Percentiles rank a stretch among this genome's conserved stretches.
Conservation (phyloP, 2,329 filamentous ascomycete genomes). For the Phyllosticta citribraziliensis region DNA sequence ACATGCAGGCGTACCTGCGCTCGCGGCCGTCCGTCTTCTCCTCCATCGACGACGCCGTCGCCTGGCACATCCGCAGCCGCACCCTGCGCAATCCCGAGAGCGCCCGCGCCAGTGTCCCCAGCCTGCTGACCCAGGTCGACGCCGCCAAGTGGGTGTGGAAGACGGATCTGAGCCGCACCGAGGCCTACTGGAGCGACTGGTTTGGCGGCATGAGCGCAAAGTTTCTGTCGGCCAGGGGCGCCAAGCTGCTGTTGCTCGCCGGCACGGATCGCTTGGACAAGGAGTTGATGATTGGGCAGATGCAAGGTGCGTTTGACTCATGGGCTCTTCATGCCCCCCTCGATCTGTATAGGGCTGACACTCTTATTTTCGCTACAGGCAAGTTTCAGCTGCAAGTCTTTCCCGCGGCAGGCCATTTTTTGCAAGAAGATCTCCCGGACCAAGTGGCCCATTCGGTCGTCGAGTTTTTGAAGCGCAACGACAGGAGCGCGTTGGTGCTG, state of each 20-base stretch:
- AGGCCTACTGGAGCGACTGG: constrained; percentile 92
- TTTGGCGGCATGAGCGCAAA: constrained; percentile 80
- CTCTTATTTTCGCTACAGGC: constrained; percentile 37
- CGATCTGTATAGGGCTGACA: background rate
- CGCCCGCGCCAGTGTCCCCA: constrained; percentile 81
- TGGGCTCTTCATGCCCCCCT: background rate
- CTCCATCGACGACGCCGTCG: constrained; percentile 69
- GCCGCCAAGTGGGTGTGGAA: constrained; percentile 62
- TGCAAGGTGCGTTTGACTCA: constrained; percentile 61
- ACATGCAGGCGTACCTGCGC: constrained; percentile 86
- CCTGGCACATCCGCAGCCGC: constrained; percentile 86
- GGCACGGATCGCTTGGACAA: constrained; percentile 86
- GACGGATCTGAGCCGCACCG: constrained; percentile 73
- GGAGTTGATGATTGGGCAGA: constrained; percentile 89
- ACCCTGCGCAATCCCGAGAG: constrained; percentile 76
- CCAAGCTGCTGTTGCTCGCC: constrained; percentile 75
- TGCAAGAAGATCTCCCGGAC: constrained; percentile 89
- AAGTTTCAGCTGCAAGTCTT: constrained; percentile 96
- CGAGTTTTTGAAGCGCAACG: constrained; percentile 88
- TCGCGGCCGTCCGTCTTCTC: constrained; percentile 70
- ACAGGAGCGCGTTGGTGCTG: constrained; percentile 71
- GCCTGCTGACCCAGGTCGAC: constrained; percentile 49
- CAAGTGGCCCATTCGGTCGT: constrained; percentile 77
- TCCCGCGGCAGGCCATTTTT: constrained; percentile 89
- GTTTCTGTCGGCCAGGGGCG: constrained; percentile 71